Evolutionary conservation across 2,329 filamentous ascomycete species (phyloP), one percentile per base, ranked within the genome.

Genomic region (Cercospora berteroae): DNA sequence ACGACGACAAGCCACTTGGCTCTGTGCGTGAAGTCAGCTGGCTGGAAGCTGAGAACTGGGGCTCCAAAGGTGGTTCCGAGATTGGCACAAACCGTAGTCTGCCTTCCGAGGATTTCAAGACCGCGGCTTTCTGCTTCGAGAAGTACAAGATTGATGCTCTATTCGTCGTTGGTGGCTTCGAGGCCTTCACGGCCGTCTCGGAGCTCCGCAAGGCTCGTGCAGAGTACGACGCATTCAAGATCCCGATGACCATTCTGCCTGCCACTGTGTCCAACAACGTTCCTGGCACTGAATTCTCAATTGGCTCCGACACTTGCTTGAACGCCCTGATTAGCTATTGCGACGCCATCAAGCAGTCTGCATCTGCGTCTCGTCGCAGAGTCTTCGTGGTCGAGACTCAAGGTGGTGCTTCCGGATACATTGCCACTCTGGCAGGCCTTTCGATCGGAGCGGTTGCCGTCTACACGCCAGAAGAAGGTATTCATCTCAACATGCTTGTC

Each of bases 201-300:
- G 91, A 98, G 80, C 85, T 99, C 68, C 90, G 94, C 73, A 88
- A 92, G 81, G 93, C 90, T 13, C 86, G 93, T 65, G 86, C 88
- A 39, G 81, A 92, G 69, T 97, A 91, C 80, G 89, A 92, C 10
- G 90, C 91, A 1, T 91, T 99, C 77, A 93, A 92, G 79, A 97
- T 99, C 71, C 95, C 95, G 20, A 92, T 98, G 85, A 87, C 90
- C 63, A 86, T 97, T 50, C 85, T 99, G 27, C 95, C 95, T 0
- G 95, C 95, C n/a, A 99, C 95, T 9, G 94, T 99, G 74, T 97
- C 93, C 72, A 99, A 99, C 85, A 99, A 99, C 79, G 95, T 99
- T 4, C 95, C 95, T 0, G 95, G 95, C 44, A 97, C 94, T 0
- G 95, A 99, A 80, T 98, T 97, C 83, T 97, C 93, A 1, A 88